phyloP scores from a whole-genome alignment of 441 rosid genomes.

The Syzygium malaccense region DNA sequence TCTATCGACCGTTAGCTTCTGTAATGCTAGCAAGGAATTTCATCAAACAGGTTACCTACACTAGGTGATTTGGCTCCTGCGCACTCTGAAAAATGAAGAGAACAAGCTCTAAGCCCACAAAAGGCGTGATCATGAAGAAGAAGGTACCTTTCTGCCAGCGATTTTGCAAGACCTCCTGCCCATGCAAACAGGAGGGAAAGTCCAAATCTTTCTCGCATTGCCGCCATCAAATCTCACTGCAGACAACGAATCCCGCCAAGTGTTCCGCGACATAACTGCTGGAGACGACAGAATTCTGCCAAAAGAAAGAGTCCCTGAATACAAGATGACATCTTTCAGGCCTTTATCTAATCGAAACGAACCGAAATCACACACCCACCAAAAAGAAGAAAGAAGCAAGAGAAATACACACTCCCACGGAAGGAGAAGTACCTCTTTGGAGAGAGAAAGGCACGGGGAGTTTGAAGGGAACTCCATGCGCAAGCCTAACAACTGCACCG shows the following conservation, averaged over 20 bases:
- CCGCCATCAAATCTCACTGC: conserved; percentile 6
- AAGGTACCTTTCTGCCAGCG: conserved; percentile 79
- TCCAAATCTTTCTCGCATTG: conserved; percentile 49
- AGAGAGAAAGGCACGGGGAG: conserved; percentile 17
- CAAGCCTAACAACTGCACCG: conserved; percentile 40
- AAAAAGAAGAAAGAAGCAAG: not conserved
- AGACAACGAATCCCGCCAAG: conserved; percentile 13
- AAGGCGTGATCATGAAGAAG: not conserved
- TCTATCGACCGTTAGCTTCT: not conserved
- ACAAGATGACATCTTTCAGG: not conserved
- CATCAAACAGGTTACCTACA: not conserved
- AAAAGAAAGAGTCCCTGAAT: conserved; percentile 20
- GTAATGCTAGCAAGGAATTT: not conserved
- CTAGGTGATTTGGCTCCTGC: not conserved
- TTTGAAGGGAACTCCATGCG: conserved; percentile 28
- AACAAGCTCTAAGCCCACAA: not conserved
- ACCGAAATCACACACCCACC: not conserved
- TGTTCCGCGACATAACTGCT: conserved; percentile 25
- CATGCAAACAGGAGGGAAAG: conserved; percentile 66
- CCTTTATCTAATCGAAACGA: not conserved
- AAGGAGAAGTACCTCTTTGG: not conserved
- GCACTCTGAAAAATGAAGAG: not conserved
- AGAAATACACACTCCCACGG: not conserved
- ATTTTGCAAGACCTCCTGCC: conserved; percentile 88
- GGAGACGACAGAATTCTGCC: conserved; percentile 24